Evolutionary conservation across 306 rosid species (phyloP).

Genomic region (Cyamopsis tetragonoloba): DNA sequence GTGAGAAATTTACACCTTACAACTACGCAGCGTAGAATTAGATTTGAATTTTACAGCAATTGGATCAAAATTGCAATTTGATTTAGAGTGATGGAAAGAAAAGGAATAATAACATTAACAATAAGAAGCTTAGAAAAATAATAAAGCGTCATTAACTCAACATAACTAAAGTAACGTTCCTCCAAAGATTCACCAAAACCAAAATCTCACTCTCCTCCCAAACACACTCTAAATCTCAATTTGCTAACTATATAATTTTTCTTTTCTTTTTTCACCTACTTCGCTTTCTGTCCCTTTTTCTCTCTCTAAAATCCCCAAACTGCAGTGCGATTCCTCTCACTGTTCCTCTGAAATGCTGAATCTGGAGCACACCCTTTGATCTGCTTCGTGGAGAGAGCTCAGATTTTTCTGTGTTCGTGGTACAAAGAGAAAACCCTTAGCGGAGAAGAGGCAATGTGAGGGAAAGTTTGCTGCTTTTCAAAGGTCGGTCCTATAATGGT

Average conservation of each 20-base stretch:
- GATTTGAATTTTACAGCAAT: neutral
- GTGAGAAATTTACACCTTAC: neutral
- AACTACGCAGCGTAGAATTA: neutral
- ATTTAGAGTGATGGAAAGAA: conserved; percentile 3
- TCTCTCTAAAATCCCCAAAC: conserved; percentile 30
- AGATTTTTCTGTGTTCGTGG: conserved; percentile 12
- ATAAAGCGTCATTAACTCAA: conserved; percentile 26
- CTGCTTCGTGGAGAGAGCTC: neutral
- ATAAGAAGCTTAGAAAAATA: neutral
- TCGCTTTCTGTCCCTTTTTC: conserved; percentile 23
- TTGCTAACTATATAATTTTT: neutral
- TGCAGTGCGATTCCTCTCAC: conserved; percentile 29
- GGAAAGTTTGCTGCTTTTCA: conserved; percentile 19
- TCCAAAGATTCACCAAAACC: conserved; percentile 59
- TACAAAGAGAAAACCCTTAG: neutral
- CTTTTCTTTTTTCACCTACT: conserved; percentile 32
- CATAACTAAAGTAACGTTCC: conserved; percentile 26
- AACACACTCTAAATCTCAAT: neutral
- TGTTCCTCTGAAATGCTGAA: conserved; percentile 40
- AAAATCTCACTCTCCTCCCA: conserved; percentile 26
- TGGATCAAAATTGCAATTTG: neutral
- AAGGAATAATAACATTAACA: neutral
- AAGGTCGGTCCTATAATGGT: conserved; percentile 62
- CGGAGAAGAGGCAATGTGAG: conserved; percentile 51
- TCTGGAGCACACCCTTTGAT: conserved; percentile 45